Evolutionary conservation across 2,329 filamentous ascomycete genomes (phyloP), one percentile per base, ranked within the genome.

Genomic region (Apiospora aurea): DNA sequence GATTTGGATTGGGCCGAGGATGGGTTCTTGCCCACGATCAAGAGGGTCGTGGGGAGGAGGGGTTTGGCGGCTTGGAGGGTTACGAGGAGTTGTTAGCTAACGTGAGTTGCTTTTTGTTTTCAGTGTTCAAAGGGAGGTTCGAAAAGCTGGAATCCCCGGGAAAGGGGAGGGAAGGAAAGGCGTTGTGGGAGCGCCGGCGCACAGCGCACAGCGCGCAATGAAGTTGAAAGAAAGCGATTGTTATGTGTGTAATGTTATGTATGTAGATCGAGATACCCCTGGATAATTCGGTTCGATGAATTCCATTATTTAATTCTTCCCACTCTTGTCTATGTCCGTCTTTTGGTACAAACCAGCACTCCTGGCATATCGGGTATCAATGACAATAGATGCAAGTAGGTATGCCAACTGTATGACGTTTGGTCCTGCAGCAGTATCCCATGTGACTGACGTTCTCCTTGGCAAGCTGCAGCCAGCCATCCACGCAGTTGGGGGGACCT

Each of bases 1-100:
- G 93, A 96, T 81, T 84, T 96, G 79, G 93, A 95, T 78, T 94
- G 94, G 84, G 92, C 85, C 2, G 91, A 93, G 73, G 93, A 95
- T 76, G 93, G 93, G 7, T 85, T 95, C 69, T 92, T 90, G 91
- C 85, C 88, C 73, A 95, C 93, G 10, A 80, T 96, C 66, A 83
- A 85, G 47, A 85, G 93, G 75, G 92, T 95, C 4, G 82, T 94
- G 75, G 90, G 90, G 49, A 85, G 89, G 75, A 84, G 90, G 69
- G 90, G 90, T 7, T 81, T 92, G 21, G 87, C 86, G 46, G 88
- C 86, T 49, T 92, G 90, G 90, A 87, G 89, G 72, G 87, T 92
- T 10, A 92, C 90, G 29, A 91, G 89, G 82, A 90, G 87, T 78
- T 91, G 89, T 51, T 64, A 64, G 34, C 34, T 75, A 70, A 6